A percentile compares a stretch with the other conserved stretches of the same genome.
Evolutionary conservation across 1,284 basidiomycete genomes (phyloP).

Genomic region (Lentinus polychrous): DNA sequence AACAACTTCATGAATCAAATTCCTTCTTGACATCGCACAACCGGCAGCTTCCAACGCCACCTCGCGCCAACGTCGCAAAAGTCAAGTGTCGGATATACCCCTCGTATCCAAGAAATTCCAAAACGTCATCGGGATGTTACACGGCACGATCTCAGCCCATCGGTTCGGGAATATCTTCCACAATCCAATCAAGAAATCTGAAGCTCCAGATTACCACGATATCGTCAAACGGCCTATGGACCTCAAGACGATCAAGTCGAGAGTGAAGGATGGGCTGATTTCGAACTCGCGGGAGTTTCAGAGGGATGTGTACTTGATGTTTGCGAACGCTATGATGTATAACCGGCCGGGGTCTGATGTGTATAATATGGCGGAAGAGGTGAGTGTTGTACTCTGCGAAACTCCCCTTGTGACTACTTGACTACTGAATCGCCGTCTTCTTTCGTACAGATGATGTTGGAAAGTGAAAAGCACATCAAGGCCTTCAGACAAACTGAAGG

Average conservation of each 20-base stretch:
- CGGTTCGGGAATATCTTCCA: constrained; percentile 86
- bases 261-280: constrained; percentile 79
- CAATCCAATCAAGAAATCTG: constrained; percentile 80
- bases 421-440: background rate
- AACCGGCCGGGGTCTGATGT: constrained; percentile 82
- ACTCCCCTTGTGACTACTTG: background rate
- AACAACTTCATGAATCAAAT: background rate
- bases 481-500: constrained; percentile 74
- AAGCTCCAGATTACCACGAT: constrained; percentile 86
- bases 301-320: constrained; percentile 87
- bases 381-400: constrained; percentile 38
- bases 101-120: constrained; percentile 68
- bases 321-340: constrained; percentile 95
- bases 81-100: constrained; percentile 34
- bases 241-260: constrained; percentile 80
- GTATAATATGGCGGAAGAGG: constrained; percentile 85
- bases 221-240: constrained; percentile 92
- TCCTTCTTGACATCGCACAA: background rate
- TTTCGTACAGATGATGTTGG: constrained; percentile 69
- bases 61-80: constrained; percentile 15
- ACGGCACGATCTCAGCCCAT: constrained; percentile 78
- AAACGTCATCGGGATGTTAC: constrained; percentile 72
- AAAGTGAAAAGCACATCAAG: constrained; percentile 72
- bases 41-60: constrained; percentile 21
- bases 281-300: constrained; percentile 80